These are phyloP conservation scores for Neurospora sp. DNA, from an alignment of 495 filamentous ascomycete species.

Conservation along the genomic window DNA sequence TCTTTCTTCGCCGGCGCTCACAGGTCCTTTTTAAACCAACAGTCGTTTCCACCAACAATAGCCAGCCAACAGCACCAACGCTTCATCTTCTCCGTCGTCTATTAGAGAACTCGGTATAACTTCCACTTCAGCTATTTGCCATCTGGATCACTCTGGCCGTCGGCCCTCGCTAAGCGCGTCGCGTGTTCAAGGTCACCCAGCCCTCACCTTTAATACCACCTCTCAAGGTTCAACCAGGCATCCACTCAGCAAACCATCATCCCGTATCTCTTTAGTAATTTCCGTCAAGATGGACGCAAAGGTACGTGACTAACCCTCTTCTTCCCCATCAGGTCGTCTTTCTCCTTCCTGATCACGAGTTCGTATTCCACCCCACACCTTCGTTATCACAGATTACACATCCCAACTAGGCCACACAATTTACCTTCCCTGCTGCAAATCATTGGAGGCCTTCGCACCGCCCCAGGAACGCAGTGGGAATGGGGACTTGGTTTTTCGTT, in stretches of 20 bases:
- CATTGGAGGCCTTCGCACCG: neutral
- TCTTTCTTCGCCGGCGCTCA: neutral
- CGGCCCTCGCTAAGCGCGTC: neutral
- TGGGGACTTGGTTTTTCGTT: neutral
- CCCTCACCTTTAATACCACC: neutral
- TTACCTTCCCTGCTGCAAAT: neutral
- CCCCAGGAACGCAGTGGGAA: neutral
- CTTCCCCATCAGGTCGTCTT: constrained; percentile 6
- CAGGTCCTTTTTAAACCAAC: neutral
- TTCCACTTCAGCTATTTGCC: neutral
- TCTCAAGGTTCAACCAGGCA: neutral
- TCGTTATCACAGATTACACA: neutral
- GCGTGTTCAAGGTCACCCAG: neutral
- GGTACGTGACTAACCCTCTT: constrained; percentile 17
- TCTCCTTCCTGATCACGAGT: constrained; percentile 3
- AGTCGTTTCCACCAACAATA: neutral
- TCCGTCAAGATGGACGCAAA: constrained; percentile 27
- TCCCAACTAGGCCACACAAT: neutral
- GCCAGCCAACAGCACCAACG: neutral
- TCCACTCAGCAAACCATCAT: neutral
- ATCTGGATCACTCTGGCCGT: neutral
- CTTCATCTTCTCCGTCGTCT: neutral
- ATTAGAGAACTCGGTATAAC: neutral
- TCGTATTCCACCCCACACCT: constrained; percentile 2
- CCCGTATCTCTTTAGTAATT: constrained; percentile 1